Base-by-base conservation (phyloP, 2,329 filamentous ascomycete genomes). In the Tolypocladium amazonense region DNA sequence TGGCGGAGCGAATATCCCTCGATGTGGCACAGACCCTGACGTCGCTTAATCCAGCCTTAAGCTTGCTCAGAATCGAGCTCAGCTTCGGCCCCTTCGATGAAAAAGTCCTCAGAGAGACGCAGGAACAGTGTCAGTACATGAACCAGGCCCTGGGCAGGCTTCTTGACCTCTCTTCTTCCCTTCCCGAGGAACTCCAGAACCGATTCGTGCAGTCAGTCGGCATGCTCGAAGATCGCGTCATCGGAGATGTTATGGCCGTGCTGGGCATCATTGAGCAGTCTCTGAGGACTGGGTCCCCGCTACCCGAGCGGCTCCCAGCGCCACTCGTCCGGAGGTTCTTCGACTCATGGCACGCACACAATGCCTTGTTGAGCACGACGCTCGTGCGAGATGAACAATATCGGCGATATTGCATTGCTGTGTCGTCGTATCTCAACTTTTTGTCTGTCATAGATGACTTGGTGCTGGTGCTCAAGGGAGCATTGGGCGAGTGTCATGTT, bases 171-270 rank as follows among this genome's bases (percentile, higher is more conserved):
- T 79, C 60, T 62, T 69, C 63, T 41, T 73, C 56, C 25, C 64
- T 82, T 0, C 75, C 79, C 0, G 65, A 68, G 2, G 64, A 74
- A 0, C 69, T 79, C 1, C 78, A 78, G 50, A 63, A 67, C 1
- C 73, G 76, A 0, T 69, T 82, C 0, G 68, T 71, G 0, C 68
- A 63, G 0, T 66, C 69, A 0, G 69, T 70, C 0, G 78, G 79
- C 1, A 65, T 80, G 1, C 64, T 76, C 0, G 75, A 79, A 37
- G 73, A 79, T 20, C 67, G 70, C 1, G 70, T 69, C n/a, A 75
- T 82, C 12, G 78, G 76, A 4, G 79, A 81, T 35, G 63, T 79
- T 57, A 82, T 81, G 79, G 77, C 77, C 1, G 77, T 81, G 2
- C 64, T 82, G 0, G 70, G 69, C 1, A 72, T 81, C 3, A 65